Conservation (phyloP, 2,329 filamentous ascomycete species). For the Apiospora marii region DNA sequence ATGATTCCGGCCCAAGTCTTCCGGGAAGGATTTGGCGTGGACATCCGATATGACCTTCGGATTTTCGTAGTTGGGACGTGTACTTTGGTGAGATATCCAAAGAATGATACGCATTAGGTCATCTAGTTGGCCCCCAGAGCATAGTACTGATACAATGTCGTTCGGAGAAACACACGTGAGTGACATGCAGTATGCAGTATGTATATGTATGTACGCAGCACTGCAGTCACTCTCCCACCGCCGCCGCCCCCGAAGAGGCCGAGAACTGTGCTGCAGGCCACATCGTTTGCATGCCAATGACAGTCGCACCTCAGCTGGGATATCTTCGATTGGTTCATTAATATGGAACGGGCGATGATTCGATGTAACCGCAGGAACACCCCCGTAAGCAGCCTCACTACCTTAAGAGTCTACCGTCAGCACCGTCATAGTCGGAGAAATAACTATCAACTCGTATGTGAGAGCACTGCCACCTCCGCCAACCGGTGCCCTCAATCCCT, state of each 20-base stretch:
- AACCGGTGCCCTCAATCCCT: background rate
- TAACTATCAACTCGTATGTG: background rate
- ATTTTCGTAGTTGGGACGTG: background rate
- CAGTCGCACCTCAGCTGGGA: background rate
- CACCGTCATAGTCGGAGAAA: background rate
- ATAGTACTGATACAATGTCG: background rate
- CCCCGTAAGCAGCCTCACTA: background rate
- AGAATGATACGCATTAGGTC: background rate
- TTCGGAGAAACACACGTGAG: background rate
- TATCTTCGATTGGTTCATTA: background rate
- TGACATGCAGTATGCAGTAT: background rate
- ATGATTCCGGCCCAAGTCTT: background rate
- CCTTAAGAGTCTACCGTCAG: background rate
- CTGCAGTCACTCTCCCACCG: background rate
- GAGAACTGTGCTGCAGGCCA: background rate
- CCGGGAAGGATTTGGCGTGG: background rate
- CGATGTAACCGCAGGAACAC: background rate
- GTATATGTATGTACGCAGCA: background rate
- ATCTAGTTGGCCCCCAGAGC: background rate
- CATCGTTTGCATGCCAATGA: background rate
- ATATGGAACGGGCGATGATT: background rate
- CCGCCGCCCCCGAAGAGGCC: background rate
- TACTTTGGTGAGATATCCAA: background rate
- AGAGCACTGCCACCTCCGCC: conserved; percentile 13
- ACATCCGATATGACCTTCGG: background rate